phyloP scores from a whole-genome alignment of 306 rosid genomes.

The Gastrolobium bilobum region DNA sequence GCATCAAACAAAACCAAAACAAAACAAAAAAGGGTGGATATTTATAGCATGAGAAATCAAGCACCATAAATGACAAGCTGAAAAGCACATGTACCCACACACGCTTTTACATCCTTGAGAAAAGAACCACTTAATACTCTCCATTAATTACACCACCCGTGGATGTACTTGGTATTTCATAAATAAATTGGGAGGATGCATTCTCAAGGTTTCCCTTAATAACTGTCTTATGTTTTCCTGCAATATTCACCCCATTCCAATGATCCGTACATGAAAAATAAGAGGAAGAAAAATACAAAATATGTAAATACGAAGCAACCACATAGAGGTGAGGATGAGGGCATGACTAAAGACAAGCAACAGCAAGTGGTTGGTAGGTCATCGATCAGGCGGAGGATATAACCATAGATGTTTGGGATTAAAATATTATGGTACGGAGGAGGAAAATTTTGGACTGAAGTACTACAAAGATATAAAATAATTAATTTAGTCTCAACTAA shows the following conservation, averaged over 20 bases:
- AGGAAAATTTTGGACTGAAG: neutral
- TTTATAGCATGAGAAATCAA: neutral
- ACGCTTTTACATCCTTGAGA: conserved; percentile 1
- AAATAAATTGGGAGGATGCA: conserved; percentile 21
- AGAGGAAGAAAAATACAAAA: neutral
- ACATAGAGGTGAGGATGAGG: neutral
- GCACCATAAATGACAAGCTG: neutral
- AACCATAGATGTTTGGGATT: neutral
- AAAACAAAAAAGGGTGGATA: neutral
- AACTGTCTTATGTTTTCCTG: neutral
- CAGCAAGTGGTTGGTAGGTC: neutral
- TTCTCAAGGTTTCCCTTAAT: neutral
- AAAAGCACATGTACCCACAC: neutral
- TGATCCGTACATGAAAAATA: neutral
- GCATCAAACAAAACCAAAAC: neutral
- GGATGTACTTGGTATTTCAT: conserved; percentile 14
- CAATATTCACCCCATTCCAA: conserved; percentile 14
- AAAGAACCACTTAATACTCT: neutral
- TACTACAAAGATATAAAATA: too few relatives aligned
- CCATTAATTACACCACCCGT: neutral
- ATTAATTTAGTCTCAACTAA: too few relatives aligned
- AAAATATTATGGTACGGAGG: neutral
- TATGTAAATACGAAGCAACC: neutral
- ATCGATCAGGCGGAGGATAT: neutral
- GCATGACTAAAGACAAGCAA: neutral